These are phyloP conservation scores for Populus tomentosa DNA, from an alignment of 441 rosid genomes.

Conservation along the genomic window DNA sequence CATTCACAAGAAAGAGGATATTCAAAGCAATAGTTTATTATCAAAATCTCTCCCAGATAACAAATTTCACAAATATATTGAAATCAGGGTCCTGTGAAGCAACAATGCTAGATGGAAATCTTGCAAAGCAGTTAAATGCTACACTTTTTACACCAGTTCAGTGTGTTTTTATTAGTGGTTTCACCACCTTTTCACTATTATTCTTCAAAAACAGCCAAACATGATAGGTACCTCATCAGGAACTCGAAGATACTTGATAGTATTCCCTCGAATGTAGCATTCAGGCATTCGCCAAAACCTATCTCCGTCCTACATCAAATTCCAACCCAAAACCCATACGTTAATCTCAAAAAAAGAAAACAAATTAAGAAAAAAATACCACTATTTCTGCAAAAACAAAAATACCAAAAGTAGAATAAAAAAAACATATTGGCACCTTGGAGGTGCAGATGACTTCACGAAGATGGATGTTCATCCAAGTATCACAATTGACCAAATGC, in stretches of 20 bases:
- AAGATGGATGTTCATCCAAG: conserved; percentile 99
- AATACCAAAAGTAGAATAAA: neutral
- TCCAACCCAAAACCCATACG: neutral
- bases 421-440: conserved; percentile 41
- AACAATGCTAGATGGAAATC: neutral
- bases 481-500: conserved; percentile 92
- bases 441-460: conserved; percentile 99
- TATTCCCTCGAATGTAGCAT: conserved; percentile 95
- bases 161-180: neutral
- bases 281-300: conserved; percentile 99
- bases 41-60: neutral
- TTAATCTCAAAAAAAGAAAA: neutral
- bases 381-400: neutral
- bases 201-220: neutral
- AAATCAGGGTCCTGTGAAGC: neutral
- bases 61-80: neutral
- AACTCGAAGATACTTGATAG: conserved; percentile 90
- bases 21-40: neutral
- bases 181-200: neutral
- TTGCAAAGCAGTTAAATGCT: neutral
- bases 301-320: conserved; percentile 77
- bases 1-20: neutral
- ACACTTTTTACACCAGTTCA: neutral
- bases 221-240: conserved; percentile 75
- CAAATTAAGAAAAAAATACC: neutral